Percentiles rank a stretch among this genome's conserved stretches.
Conservation (phyloP, 768 basidiomycete genomes). For the Holtermanniella nyarrowii region DNA sequence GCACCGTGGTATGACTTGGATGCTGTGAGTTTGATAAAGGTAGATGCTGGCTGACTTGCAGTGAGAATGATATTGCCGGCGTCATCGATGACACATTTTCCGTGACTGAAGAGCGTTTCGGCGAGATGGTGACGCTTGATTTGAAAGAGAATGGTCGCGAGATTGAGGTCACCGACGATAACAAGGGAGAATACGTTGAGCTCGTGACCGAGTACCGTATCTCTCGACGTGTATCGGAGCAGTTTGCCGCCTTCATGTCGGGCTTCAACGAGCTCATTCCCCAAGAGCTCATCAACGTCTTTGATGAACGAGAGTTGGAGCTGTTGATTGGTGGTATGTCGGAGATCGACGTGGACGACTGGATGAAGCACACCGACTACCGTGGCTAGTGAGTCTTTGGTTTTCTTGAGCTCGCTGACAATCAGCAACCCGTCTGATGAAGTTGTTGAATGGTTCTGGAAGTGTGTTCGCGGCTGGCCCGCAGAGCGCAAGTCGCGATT, state of each 20-base stretch:
- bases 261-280: constrained; percentile 99
- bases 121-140: constrained; percentile 94
- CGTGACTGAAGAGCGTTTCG: constrained; percentile 93
- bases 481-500: constrained; percentile 94
- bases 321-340: constrained; percentile 98
- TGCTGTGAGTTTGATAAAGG: constrained; percentile 59
- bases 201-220: constrained; percentile 93
- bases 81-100: constrained; percentile 97
- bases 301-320: constrained; percentile 95
- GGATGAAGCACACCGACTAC: constrained; percentile 99
- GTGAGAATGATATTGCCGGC: constrained; percentile 96
- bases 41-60: constrained; percentile 31
- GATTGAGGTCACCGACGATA: constrained; percentile 82
- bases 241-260: constrained; percentile 99
- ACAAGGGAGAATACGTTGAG: constrained; percentile 98
- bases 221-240: constrained; percentile 91
- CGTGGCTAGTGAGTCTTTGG: constrained; percentile 47
- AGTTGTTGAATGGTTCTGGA: constrained; percentile 98
- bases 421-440: constrained; percentile 41
- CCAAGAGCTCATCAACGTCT: constrained; percentile 93
- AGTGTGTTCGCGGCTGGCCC: constrained; percentile 94
- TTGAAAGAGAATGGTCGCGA: constrained; percentile 81
- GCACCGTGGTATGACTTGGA: constrained; percentile 93
- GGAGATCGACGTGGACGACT: constrained; percentile 98
- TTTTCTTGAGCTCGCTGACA: background rate